phyloP scores from a whole-genome alignment of 2,329 filamentous ascomycete genomes.

The Xylaria sp. region DNA sequence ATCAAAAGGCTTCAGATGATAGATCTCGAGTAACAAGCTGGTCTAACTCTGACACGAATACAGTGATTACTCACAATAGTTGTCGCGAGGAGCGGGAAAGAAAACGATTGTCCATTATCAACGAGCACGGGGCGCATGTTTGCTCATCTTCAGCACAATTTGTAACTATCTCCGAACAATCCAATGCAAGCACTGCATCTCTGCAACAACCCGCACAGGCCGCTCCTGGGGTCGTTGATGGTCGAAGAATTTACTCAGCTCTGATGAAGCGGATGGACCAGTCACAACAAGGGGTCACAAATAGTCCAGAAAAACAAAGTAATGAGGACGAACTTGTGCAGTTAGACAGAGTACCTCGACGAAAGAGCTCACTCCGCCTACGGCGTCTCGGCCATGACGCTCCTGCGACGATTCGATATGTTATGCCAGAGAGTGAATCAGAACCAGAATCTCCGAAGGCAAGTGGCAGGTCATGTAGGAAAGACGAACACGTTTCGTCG shows the following conservation, averaged over 20 bases:
- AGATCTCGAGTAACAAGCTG: conserved; percentile 78
- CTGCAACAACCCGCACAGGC: conserved; percentile 27
- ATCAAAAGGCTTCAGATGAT: conserved; percentile 57
- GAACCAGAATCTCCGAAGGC: conserved; percentile 34
- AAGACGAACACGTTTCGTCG: background rate
- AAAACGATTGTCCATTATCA: conserved; percentile 72
- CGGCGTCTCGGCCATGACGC: conserved; percentile 18
- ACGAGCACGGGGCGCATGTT: conserved; percentile 62
- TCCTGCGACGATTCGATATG: conserved; percentile 44
- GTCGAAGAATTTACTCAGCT: conserved; percentile 70
- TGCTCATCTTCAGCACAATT: conserved; percentile 53
- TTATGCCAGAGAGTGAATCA: conserved; percentile 40
- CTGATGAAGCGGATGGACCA: conserved; percentile 67
- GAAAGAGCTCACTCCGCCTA: conserved; percentile 38
- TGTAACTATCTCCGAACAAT: conserved; percentile 43
- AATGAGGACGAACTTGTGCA: conserved; percentile 37
- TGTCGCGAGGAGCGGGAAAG: conserved; percentile 58
- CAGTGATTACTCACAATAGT: conserved; percentile 58
- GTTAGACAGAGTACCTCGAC: conserved; percentile 36
- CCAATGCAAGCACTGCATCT: conserved; percentile 34
- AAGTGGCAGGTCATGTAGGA: conserved; percentile 13
- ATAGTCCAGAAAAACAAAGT: conserved; percentile 39
- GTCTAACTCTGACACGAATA: conserved; percentile 70
- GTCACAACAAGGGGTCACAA: conserved; percentile 45
- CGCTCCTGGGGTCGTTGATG: conserved; percentile 56